Conservation (phyloP, 805 yeast genomes). For the Ogataea wickerhamii region DNA sequence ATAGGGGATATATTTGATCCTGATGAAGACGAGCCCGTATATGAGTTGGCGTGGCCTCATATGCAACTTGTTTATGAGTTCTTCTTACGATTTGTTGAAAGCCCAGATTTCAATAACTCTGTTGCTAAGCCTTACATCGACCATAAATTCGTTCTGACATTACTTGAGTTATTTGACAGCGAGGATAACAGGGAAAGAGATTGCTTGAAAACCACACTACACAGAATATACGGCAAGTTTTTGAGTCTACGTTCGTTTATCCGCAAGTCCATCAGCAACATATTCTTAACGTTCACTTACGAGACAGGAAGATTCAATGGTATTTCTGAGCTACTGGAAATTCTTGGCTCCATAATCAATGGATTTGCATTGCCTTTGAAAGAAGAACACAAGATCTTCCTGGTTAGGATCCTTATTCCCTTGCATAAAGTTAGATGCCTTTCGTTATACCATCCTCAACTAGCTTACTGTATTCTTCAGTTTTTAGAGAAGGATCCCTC, state of each 20-base stretch:
- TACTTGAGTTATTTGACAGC: slow-evolving; percentile 87
- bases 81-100: slow-evolving; percentile 86
- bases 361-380: slow-evolving; percentile 97
- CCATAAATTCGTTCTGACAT: slow-evolving; percentile 75
- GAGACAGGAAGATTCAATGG: slow-evolving; percentile 97
- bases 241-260: slow-evolving; percentile 85
- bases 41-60: slow-evolving; percentile 97
- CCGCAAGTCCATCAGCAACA: slow-evolving; percentile 86
- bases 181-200: slow-evolving; percentile 98
- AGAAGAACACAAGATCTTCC: slow-evolving; percentile 92
- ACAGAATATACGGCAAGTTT: slow-evolving; percentile 94
- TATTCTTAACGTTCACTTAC: slow-evolving; percentile 87
- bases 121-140: slow-evolving; percentile 92
- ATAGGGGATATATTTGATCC: slow-evolving; percentile 96
- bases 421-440: slow-evolving; percentile 87
- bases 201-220: slow-evolving; percentile 89
- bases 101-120: slow-evolving; percentile 91
- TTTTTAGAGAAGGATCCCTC: slow-evolving; percentile 91
- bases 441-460: slow-evolving; percentile 90
- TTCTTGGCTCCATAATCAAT: slow-evolving; percentile 92
- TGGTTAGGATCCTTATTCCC: slow-evolving; percentile 83
- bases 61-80: slow-evolving; percentile 97
- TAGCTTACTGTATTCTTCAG: slow-evolving; percentile 95
- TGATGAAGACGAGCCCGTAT: slow-evolving; percentile 97
- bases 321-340: slow-evolving; percentile 89